These are phyloP conservation scores for Fusarium sp. DNA, from an alignment of 2,329 filamentous ascomycete species.

Conservation along the genomic window DNA sequence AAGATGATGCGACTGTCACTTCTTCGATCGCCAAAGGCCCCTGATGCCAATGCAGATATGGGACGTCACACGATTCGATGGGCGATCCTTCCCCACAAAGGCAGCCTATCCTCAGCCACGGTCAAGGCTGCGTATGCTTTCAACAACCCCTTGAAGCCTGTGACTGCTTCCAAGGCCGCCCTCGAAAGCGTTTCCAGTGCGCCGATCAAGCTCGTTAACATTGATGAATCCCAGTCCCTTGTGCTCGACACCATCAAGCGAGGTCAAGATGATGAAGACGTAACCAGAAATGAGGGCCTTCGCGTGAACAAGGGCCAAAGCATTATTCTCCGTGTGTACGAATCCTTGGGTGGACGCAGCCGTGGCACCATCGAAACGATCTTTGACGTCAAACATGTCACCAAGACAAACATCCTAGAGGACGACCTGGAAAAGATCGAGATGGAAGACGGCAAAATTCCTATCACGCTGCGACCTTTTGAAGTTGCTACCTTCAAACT, in stretches of 20 bases:
- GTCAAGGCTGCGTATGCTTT: constrained; percentile 89
- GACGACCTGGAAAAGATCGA: constrained; percentile 80
- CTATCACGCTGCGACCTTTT: constrained; percentile 79
- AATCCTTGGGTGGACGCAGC: constrained; percentile 84
- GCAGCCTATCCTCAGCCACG: constrained; percentile 76
- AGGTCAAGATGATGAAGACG: constrained; percentile 86
- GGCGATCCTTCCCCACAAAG: constrained; percentile 88
- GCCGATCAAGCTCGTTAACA: constrained; percentile 75
- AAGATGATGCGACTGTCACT: constrained; percentile 91
- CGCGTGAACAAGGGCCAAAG: constrained; percentile 77
- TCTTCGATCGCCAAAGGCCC: constrained; percentile 88
- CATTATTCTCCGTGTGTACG: constrained; percentile 87
- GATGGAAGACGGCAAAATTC: constrained; percentile 62
- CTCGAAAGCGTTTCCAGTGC: constrained; percentile 46
- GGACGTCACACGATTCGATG: constrained; percentile 87
- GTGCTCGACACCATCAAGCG: constrained; percentile 92
- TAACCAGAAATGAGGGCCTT: constrained; percentile 70
- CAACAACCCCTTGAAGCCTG: constrained; percentile 77
- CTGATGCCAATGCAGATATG: constrained; percentile 95
- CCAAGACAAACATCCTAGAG: constrained; percentile 88
- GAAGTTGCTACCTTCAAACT: constrained; percentile 87
- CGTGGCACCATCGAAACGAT: constrained; percentile 76
- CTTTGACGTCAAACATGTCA: constrained; percentile 79
- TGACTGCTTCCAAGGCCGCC: constrained; percentile 47
- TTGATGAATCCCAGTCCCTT: constrained; percentile 66